Evolutionary conservation across 148 eudicot genomes (phyloP).

Genomic region (Persicaria tinctoria): DNA sequence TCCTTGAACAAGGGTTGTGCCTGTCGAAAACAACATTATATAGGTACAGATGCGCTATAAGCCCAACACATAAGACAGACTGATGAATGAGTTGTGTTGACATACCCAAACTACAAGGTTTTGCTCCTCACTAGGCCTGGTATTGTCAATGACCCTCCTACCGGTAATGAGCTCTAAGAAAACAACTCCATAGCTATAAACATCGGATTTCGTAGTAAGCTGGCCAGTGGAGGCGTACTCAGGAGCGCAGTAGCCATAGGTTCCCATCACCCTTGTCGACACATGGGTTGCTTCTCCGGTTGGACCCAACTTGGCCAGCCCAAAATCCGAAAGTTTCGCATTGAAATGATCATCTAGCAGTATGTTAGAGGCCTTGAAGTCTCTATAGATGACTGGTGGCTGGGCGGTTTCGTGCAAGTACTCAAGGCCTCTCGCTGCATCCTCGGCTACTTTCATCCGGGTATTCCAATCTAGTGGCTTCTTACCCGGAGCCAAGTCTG

Average conservation of each 20-base stretch:
- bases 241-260: slow-evolving; percentile 86
- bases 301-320: slow-evolving; percentile 73
- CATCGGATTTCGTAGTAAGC: slow-evolving; percentile 65
- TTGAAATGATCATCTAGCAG: slow-evolving; percentile 48
- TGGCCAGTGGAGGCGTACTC: slow-evolving; percentile 79
- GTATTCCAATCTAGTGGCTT: slow-evolving; percentile 60
- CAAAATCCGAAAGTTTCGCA: slow-evolving; percentile 83
- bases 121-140: slow-evolving; percentile 57
- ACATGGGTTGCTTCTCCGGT: slow-evolving; percentile 54
- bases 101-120: slow-evolving; percentile 75
- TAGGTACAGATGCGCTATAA: neutral
- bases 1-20: slow-evolving; percentile 84
- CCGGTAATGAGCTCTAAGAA: slow-evolving; percentile 81
- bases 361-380: slow-evolving; percentile 81
- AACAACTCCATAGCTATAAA: slow-evolving; percentile 86
- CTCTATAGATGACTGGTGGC: slow-evolving; percentile 77
- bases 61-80: neutral
- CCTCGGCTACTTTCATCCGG: slow-evolving; percentile 64
- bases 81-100: neutral
- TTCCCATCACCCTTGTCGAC: slow-evolving; percentile 79
- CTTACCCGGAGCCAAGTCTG: slow-evolving; percentile 32
- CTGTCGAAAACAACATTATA: slow-evolving; percentile 21
- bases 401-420: slow-evolving; percentile 71
- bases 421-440: slow-evolving; percentile 77
- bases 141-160: slow-evolving; percentile 63